Base-by-base conservation (phyloP, 495 filamentous ascomycete species). In the Pseudomonodictys pantanalensis region DNA sequence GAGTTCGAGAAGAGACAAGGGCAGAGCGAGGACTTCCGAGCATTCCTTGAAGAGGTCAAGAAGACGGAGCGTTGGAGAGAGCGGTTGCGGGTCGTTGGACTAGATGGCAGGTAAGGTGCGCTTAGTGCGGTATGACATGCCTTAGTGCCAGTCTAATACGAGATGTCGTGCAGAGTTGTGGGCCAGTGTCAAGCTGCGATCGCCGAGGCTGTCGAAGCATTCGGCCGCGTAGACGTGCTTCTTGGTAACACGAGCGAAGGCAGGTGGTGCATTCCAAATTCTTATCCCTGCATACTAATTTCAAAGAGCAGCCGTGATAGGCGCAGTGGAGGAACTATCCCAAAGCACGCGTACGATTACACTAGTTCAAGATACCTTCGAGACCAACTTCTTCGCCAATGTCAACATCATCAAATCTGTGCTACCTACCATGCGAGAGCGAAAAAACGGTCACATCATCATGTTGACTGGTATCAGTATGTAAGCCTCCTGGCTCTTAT, bases 321-420 rank as follows among this genome's bases (percentile, higher is more conserved):
- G 93, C 57, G 89, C 92, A 11, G 86, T 98, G 11, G 93, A 98
- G 71, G 93, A 98, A 72, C 79, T 97, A 23, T 83, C 83, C 4
- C 85, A 87, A 26, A 82, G 81, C n/a, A 76, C 81, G 6, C 80
- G 86, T 17, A 91, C 89, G 12, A 76, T 85, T 66, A 89, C 87
- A 46, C 78, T 96, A 2, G 87, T 95, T 12, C 84, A 87, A 51
- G 87, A 92, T 67, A 92, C 96, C 71, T 97, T 97, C 73, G 92
- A 97, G 71, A 86, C 85, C 38, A 90, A 93, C 53, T 96, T 92
- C 78, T 97, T 96, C 72, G 90, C 90, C 0, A 90, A 92, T 30
- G 83, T 97, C 62, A 97, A 97, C 72, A 88, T 95, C 70, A 95
- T 98, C 77, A 96, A 93, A 72, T 87, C 91, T 22, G 81, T 84